Base-by-base conservation (phyloP, 1,139 yeast species). In the Yamadazyma pseudoaaseri region DNA sequence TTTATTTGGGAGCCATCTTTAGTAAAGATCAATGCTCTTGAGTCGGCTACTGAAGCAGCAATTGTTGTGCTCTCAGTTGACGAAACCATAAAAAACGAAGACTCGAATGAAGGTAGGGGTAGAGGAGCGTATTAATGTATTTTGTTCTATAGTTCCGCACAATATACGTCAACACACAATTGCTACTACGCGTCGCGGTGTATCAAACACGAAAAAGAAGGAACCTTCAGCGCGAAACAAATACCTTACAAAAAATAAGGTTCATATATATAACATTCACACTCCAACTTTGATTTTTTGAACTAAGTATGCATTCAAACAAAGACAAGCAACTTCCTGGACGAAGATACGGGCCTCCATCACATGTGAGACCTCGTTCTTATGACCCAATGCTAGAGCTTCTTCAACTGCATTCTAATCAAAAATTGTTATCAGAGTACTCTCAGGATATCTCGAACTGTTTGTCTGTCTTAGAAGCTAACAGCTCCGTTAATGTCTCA, bases 1-100 rank as follows among this genome's bases (percentile, higher is more conserved):
- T 92, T 87, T 55, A 95, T 92, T 41, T 92, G 99, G 99, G 99
- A 92, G 61, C 99, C 99, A 4, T 82, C 97, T 25, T 74, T 92
- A 51, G 96, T 92, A 34, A 92, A 92, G 65, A 77, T 81, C 44
- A 94, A 92, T 58, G 97, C 98, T n/a, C 67, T 94, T 42, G 84
- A 81, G 55, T 82, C 95, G 48, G 98, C 99, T 16, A 84, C 96
- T n/a, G 99, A 92, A 60, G 98, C 98, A 25, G 96, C 97, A 6
- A 83, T 87, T 40, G 70, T 92, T 53, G 86, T 92, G 49, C 73
- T 92, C 47, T 82, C 95, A 13, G 96, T 92, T 37, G 99, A 92
- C 60, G 98, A 92, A 68, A 92, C 98, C 12, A 89, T 92, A 48
- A 86, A 76, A 56, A 87, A 86, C 55, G 83, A 86, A 35, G 74